Evolutionary conservation across 495 filamentous ascomycete species (phyloP).

Genomic region (Penicillium taxi): DNA sequence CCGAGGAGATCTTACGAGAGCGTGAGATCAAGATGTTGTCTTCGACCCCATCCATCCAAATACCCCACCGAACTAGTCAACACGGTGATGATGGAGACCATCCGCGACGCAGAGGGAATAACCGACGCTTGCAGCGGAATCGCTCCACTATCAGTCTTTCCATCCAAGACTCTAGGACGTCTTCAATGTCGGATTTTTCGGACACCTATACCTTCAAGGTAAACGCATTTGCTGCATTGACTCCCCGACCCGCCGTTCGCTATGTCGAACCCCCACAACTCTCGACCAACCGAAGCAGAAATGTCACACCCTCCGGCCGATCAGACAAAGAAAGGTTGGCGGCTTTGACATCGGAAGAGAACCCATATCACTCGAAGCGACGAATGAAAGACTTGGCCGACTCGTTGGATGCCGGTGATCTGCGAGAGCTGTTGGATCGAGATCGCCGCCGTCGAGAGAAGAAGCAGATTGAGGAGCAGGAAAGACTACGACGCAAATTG

Average conservation of each 20-base stretch:
- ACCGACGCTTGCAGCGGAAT: conserved; percentile 50
- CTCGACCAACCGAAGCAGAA: conserved; percentile 26
- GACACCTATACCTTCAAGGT: conserved; percentile 68
- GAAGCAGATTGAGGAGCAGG: conserved; percentile 62
- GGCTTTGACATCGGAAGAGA: conserved; percentile 51
- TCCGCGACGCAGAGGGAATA: conserved; percentile 50
- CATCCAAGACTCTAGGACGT: conserved; percentile 61
- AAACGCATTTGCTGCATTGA: conserved; percentile 62
- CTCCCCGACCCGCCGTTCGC: conserved; percentile 71
- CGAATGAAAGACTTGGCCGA: conserved; percentile 76
- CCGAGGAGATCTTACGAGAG: conserved; percentile 65
- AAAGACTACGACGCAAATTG: conserved; percentile 59
- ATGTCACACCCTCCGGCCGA: conserved; percentile 31
- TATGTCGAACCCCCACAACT: conserved; percentile 58
- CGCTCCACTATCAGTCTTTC: conserved; percentile 71
- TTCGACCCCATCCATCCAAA: conserved; percentile 52
- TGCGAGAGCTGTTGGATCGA: conserved; percentile 78
- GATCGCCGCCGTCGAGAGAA: conserved; percentile 70
- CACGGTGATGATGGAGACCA: conserved; percentile 48
- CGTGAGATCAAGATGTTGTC: conserved; percentile 82
- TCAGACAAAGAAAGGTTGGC: conserved; percentile 34
- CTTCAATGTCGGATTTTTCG: conserved; percentile 60
- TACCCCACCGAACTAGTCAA: conserved; percentile 52
- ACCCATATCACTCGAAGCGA: conserved; percentile 53
- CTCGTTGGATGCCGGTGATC: conserved; percentile 65